Base-by-base conservation (phyloP, 1,139 yeast genomes). In the Barnettozyma hawaiiensis region DNA sequence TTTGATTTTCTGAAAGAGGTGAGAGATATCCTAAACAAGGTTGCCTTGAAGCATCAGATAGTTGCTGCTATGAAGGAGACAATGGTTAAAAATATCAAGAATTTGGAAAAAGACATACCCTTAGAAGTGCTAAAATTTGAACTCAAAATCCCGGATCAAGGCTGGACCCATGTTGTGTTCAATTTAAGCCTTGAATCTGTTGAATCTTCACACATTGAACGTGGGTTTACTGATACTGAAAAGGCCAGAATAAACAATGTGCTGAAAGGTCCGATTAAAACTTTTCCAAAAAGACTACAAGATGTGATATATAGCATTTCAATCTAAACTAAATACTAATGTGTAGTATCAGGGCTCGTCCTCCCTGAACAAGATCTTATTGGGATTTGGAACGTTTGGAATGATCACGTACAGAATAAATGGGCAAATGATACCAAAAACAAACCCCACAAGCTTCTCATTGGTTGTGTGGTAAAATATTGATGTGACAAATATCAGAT, bases 381-480 rank as follows among this genome's bases (percentile, higher is more conserved):
- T 32, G 18, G 21, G 14, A 9, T 12, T 19, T 2, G 35, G 31
- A 11, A 49, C 38, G 11, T 37, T 31, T 14, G 64, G 64, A 12
- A 60, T 41, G 9, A 50, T 19, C 22, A 44, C 35, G 44, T 69
- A 68, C 33, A 70, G 50, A 5, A 66, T 42, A 22, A 59, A 42
- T 0, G 80, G 76, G 3, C 73, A 60, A 0, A 61, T 37, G 43
- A 71, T 56, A 0, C 82, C 85, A 47, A 73, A 60, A 0, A 60
- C 10, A 11, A 77, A 55, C 0, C 87, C 89, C 2, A 70, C 57
- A 1, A 75, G 39, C 48, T 79, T 78, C 55, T 82, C 90, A 3
- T 61, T 31, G 2, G 72, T 40, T 0, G 86, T 78, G 55, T 82
- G 90, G 57, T 76, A 82, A 51, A 80, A 81, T 1, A 76, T 51